These are phyloP conservation scores for Puccinellia tenuiflora DNA, from an alignment of 176 grass and related monocot genomes.

Conservation along the genomic window DNA sequence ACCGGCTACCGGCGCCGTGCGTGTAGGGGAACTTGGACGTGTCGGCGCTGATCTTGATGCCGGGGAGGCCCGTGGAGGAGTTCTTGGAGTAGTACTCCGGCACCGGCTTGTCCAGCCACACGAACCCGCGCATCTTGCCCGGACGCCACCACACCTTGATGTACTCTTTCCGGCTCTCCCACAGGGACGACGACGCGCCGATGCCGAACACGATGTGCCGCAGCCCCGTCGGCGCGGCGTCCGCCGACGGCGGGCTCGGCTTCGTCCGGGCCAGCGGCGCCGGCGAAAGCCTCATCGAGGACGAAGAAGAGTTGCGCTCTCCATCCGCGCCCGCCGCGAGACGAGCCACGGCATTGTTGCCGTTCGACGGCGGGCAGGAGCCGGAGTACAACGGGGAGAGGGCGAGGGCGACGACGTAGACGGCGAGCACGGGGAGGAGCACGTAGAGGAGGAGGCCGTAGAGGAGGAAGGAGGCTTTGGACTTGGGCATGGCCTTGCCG, in stretches of 20 bases:
- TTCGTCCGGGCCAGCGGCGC: background rate
- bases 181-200: slow-evolving; percentile 34
- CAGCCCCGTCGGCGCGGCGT: slow-evolving; percentile 21
- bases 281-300: background rate
- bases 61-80: slow-evolving; percentile 14
- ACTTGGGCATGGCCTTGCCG: slow-evolving; percentile 3
- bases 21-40: slow-evolving; percentile 44
- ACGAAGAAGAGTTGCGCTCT: background rate
- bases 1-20: slow-evolving; percentile 33
- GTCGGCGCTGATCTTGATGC: slow-evolving; percentile 27
- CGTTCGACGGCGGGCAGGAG: background rate
- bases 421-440: background rate
- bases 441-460: slow-evolving; percentile 9
- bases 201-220: slow-evolving; percentile 55
- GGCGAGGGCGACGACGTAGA: background rate
- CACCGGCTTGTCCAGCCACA: slow-evolving; percentile 48
- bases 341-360: background rate
- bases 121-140: slow-evolving; percentile 32
- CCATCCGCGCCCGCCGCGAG: background rate
- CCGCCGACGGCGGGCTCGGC: background rate
- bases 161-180: slow-evolving; percentile 26
- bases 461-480: slow-evolving; percentile 18
- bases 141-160: slow-evolving; percentile 15
- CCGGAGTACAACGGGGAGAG: background rate
- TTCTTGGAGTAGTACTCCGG: slow-evolving; percentile 17